Conservation (phyloP, 805 yeast genomes). For the Sugiyamaella americana region DNA sequence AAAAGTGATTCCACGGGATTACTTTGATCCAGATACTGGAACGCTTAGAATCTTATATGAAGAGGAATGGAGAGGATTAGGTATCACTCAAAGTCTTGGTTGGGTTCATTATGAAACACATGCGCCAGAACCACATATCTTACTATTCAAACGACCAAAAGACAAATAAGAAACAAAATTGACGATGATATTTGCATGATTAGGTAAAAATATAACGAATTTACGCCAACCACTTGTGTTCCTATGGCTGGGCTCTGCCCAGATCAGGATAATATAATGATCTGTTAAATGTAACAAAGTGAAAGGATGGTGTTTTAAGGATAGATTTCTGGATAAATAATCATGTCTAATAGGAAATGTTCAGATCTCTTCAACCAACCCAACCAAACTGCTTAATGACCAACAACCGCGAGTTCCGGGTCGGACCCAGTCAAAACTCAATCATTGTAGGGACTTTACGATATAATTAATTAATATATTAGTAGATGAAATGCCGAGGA, state of each 20-base stretch:
- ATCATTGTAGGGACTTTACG: too few relatives aligned
- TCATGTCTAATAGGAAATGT: too few relatives aligned
- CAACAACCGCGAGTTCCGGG: too few relatives aligned
- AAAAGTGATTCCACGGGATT: constrained; percentile 88
- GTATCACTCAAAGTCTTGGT: constrained; percentile 94
- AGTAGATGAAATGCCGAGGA: too few relatives aligned
- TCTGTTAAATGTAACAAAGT: too few relatives aligned
- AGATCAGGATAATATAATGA: too few relatives aligned
- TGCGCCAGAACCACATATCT: constrained; percentile 97
- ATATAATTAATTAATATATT: too few relatives aligned
- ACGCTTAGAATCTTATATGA: constrained; percentile 84
- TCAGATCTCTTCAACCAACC: too few relatives aligned
- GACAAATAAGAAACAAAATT: background rate
- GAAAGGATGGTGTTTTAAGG: too few relatives aligned
- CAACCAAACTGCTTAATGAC: too few relatives aligned
- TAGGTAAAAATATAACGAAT: background rate
- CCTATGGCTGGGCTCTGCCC: background rate
- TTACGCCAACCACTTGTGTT: background rate
- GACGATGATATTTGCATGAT: background rate
- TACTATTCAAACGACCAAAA: constrained; percentile 55
- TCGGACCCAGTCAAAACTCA: too few relatives aligned
- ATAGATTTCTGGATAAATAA: too few relatives aligned
- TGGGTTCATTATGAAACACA: constrained; percentile 99
- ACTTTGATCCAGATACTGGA: constrained; percentile 89
- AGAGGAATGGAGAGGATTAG: constrained; percentile 98